Percentiles rank a stretch among this genome's conserved stretches.
Evolutionary conservation across 805 yeast genomes (phyloP).

Genomic region (Metschnikowia lunata): DNA sequence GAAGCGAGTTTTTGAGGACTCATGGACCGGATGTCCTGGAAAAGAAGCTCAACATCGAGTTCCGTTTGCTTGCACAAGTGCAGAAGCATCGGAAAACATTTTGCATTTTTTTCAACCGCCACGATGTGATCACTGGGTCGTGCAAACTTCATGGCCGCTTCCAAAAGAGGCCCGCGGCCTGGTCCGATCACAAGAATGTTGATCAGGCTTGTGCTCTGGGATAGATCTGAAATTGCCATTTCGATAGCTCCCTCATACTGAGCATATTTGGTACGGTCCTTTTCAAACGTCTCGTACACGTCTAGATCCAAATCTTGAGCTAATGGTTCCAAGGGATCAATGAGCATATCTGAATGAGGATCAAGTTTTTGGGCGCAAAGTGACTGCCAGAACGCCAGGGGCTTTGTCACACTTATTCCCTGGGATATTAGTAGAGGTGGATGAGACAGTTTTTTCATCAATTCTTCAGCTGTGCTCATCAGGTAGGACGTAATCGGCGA

Average conservation of each 20-base stretch:
- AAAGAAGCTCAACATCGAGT: conserved; percentile 44
- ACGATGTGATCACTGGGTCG: conserved; percentile 12
- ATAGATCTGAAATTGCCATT: conserved; percentile 41
- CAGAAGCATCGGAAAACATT: conserved; percentile 49
- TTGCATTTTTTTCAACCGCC: conserved; percentile 71
- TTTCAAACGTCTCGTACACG: conserved; percentile 68
- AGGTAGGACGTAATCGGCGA: background rate
- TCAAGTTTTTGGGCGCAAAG: background rate
- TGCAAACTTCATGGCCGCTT: conserved; percentile 25
- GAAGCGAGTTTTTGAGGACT: conserved; percentile 14
- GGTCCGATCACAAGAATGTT: conserved; percentile 71
- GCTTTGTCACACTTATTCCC: background rate
- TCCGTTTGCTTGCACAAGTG: conserved; percentile 38
- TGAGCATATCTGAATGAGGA: conserved; percentile 14
- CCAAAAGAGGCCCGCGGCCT: conserved; percentile 81
- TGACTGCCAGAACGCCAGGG: conserved; percentile 3
- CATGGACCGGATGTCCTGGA: conserved; percentile 51
- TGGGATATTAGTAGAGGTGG: conserved; percentile 2
- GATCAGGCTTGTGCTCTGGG: background rate
- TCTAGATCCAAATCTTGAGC: conserved; percentile 49
- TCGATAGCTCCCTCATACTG: conserved; percentile 62
- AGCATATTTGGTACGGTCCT: conserved; percentile 64
- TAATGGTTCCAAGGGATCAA: conserved; percentile 71
- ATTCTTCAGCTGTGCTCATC: background rate
- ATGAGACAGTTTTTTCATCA: background rate